Percentiles rank a stretch among this genome's conserved stretches.
Evolutionary conservation across 352 stramenopile genomes (phyloP).

Genomic region (Nothophytophthora sp.): DNA sequence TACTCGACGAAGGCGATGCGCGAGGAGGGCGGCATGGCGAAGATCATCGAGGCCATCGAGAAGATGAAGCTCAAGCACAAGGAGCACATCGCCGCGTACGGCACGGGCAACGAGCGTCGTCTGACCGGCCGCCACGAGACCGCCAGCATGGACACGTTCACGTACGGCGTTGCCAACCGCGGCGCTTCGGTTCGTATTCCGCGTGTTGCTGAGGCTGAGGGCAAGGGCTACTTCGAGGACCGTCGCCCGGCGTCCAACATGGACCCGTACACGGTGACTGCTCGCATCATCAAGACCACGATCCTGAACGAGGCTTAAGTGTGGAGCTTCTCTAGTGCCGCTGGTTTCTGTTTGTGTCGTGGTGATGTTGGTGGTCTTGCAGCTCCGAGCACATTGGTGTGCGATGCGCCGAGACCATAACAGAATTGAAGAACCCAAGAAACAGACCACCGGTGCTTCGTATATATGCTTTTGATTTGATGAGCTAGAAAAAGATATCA

Average conservation of each 20-base stretch:
- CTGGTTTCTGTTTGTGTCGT: not conserved
- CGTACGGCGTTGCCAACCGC: slow-evolving; percentile 97
- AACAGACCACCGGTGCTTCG: slow-evolving; percentile 7
- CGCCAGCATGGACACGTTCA: slow-evolving; percentile 95
- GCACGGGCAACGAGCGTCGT: slow-evolving; percentile 96
- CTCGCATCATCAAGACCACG: slow-evolving; percentile 97
- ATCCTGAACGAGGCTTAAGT: slow-evolving; percentile 79
- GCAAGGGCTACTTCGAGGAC: slow-evolving; percentile 96
- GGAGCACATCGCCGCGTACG: slow-evolving; percentile 97
- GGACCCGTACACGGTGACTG: slow-evolving; percentile 98
- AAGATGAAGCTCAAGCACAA: slow-evolving; percentile 97
- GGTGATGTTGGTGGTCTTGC: not conserved
- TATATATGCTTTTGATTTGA: slow-evolving; percentile 42
- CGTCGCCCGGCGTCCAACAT: slow-evolving; percentile 97
- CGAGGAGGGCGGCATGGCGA: slow-evolving; percentile 91
- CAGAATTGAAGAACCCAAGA: not conserved
- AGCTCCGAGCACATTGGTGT: not conserved
- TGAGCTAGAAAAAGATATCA: too few species aligned
- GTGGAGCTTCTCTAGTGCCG: not conserved
- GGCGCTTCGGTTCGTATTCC: slow-evolving; percentile 94
- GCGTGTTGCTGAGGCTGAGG: slow-evolving; percentile 88
- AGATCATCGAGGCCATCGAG: slow-evolving; percentile 98
- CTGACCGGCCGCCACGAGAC: slow-evolving; percentile 97
- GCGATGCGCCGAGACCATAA: too few species aligned
- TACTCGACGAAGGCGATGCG: slow-evolving; percentile 97